Evolutionary conservation across 306 rosid species (phyloP).

Genomic region (Cucumis cinereus): DNA sequence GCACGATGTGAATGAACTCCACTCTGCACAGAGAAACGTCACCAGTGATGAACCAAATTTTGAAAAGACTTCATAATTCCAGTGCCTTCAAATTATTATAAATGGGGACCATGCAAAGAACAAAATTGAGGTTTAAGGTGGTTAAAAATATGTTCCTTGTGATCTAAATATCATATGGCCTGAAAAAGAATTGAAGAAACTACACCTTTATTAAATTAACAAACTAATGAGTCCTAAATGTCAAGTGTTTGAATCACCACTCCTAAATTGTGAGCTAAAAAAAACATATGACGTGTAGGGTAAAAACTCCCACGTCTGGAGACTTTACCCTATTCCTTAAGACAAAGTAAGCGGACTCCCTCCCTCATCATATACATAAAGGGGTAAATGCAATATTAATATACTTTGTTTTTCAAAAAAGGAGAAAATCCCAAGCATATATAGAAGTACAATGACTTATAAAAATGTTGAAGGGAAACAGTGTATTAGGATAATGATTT

Average conservation of each 20-base stretch:
- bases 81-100: background rate
- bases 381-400: background rate
- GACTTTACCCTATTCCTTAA: background rate
- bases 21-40: constrained; percentile 29
- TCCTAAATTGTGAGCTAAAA: background rate
- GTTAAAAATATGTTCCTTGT: background rate
- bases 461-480: background rate
- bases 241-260: background rate
- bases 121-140: background rate
- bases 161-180: background rate
- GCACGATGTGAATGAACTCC: constrained; percentile 39
- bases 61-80: background rate
- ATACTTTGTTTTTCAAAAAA: background rate
- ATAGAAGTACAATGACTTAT: background rate
- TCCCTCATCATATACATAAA: background rate
- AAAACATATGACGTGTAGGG: background rate
- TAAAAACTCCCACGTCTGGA: background rate
- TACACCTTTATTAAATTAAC: background rate
- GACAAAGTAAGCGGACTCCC: background rate
- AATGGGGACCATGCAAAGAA: background rate
- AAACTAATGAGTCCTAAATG: background rate
- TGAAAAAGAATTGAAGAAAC: background rate
- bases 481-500: background rate
- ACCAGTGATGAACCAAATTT: background rate
- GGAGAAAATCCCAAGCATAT: background rate